These are phyloP conservation scores for Flammula alnicola DNA, from an alignment of 1,284 basidiomycete species.

Conservation along the genomic window DNA sequence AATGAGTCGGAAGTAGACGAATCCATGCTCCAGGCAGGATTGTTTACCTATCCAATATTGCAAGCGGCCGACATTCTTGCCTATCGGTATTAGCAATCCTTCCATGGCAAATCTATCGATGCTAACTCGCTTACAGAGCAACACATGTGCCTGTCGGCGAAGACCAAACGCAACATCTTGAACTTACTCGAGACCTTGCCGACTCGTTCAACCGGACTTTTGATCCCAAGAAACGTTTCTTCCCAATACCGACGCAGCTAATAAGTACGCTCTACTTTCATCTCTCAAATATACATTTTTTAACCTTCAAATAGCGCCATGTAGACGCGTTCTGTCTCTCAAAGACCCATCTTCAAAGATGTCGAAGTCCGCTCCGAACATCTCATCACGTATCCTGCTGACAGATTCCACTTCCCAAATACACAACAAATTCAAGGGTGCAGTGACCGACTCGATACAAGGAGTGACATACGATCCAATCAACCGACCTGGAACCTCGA, in stretches of 20 bases:
- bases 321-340: constrained; percentile 81
- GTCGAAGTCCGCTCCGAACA: constrained; percentile 90
- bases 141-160: constrained; percentile 96
- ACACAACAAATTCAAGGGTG: constrained; percentile 72
- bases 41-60: constrained; percentile 92
- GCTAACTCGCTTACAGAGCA: constrained; percentile 51
- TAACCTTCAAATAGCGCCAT: constrained; percentile 59
- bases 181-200: constrained; percentile 85
- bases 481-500: constrained; percentile 81
- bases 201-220: constrained; percentile 82
- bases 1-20: constrained; percentile 82
- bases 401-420: constrained; percentile 77
- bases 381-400: constrained; percentile 84
- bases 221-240: constrained; percentile 51
- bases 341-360: constrained; percentile 89
- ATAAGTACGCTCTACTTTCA: constrained; percentile 60
- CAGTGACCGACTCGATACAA: constrained; percentile 83
- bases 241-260: constrained; percentile 76
- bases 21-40: constrained; percentile 79
- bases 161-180: constrained; percentile 94
- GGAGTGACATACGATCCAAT: constrained; percentile 82
- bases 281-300: background rate
- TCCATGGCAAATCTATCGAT: background rate
- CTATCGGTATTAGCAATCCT: constrained; percentile 63
- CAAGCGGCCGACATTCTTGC: constrained; percentile 93